Base-by-base conservation (phyloP, 495 filamentous ascomycete species). In the Trichoderma parareesei region DNA sequence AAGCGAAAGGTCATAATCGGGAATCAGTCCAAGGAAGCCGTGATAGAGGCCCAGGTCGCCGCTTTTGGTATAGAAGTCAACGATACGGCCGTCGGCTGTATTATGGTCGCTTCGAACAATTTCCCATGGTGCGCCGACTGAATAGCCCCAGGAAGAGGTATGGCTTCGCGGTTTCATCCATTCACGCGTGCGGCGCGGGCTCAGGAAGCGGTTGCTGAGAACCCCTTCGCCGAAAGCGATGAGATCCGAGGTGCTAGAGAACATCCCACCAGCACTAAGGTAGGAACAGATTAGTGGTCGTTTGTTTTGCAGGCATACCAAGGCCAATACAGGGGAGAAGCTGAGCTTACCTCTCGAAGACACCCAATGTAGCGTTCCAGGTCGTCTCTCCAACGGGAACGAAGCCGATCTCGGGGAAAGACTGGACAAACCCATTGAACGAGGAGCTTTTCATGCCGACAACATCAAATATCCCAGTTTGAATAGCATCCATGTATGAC, bases 101-200 rank as follows among this genome's bases (percentile, higher is more conserved):
- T 75, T 69, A 20, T 66, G 70, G 14, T 69, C 62, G 37, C 71
- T 71, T 38, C 75, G 73, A 16, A 69, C 66, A 27, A 86, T 86
- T 60, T 88, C 84, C 84, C 84, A 87, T 0, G 84, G 84, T 0
- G 77, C 75, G 8, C 84, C 84, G 33, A 86, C 71, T 5, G 74
- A 68, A 5, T 74, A 61, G 9, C 73, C 73, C 0, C 76, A 65
- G 5, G 77, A 77, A 0, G 82, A 77, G 20, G 83, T 85, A 53
- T 78, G 75, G 3, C 78, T 66, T 2, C 49, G 18, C 0, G 84
- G 85, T 66, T 85, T 84, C 68, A 88, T 71, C 84, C 84, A 87
- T 44, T 77, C 67, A 65, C 81, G 76, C 0, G 84, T 88, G 38
- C 72, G 69, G 16, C 69, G 60, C 0, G 74, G 60, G 0, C 78